Percentiles rank a stretch among this genome's conserved stretches.
Evolutionary conservation across 495 filamentous ascomycete genomes (phyloP).

Genomic region (Penicillium lagena): DNA sequence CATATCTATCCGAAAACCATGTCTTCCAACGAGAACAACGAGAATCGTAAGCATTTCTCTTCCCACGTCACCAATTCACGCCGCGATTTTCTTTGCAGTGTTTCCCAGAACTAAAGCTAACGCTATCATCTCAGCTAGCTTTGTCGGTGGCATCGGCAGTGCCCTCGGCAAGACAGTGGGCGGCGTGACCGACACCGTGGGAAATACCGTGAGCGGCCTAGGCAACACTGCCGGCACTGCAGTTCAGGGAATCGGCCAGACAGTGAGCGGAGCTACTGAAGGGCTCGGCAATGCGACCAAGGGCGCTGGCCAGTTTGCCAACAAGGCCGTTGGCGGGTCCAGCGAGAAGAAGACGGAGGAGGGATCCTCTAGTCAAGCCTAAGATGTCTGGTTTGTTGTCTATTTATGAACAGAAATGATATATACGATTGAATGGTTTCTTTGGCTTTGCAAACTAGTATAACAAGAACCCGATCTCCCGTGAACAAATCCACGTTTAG

Average conservation of each 20-base stretch:
- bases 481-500: too few species aligned
- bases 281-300: conserved; percentile 16
- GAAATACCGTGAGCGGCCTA: conserved; percentile 11
- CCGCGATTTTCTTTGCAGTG: background rate
- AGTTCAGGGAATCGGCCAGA: conserved; percentile 13
- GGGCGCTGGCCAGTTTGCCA: conserved; percentile 11
- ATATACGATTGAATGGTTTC: background rate
- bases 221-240: conserved; percentile 12
- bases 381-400: background rate
- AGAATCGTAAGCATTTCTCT: background rate
- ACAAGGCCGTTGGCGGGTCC: conserved; percentile 1
- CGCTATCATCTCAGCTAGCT: conserved; percentile 2
- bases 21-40: conserved; percentile 2
- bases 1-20: background rate
- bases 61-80: too few species aligned
- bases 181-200: conserved; percentile 14
- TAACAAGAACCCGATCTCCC: too few species aligned
- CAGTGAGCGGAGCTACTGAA: conserved; percentile 11
- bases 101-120: background rate
- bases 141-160: conserved; percentile 12
- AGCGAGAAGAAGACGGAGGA: conserved; percentile 1
- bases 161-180: conserved; percentile 10
- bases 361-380: conserved; percentile 3
- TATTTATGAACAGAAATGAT: background rate
- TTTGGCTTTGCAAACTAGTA: too few species aligned